Evolutionary conservation across 148 eudicot species (phyloP), one percentile per base, ranked within the genome.

Genomic region (Linanthus parryae): DNA sequence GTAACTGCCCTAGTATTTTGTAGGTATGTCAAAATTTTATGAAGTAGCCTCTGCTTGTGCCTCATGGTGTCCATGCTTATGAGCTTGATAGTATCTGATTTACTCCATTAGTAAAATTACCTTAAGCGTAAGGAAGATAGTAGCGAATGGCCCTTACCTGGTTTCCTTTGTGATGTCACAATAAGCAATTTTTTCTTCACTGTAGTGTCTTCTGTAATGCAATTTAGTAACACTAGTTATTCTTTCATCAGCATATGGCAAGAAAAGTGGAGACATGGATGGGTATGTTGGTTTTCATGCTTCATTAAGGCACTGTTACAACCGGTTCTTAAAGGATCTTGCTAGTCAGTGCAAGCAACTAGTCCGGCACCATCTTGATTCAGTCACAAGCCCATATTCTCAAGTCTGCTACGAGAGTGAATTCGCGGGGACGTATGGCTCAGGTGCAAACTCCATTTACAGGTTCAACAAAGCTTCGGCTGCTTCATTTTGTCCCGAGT

Each of bases 371-470:
- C 99, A 92, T 64, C 91, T 92, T 67, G 99, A 92, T 70, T 87
- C 96, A 61, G 96, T 84, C 4, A 88, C 99, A 56, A 92, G 99
- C 67, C 95, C 95, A 17, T 92, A 88, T 56, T 92, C 94, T 64
- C 83, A 72, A 52, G 84, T 88, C 42, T 92, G 88, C 67, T 84
- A 84, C 40, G 95, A 84, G 59, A 75, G 53, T 57, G 77, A 84
- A 28, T 25, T 61, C 57, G 54, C 50, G 39, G 78, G 70, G 34
- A 65, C 63, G 58, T 75, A 59, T 38, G 69, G 73, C 52, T 68
- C 72, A 8, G 59, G 65, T 57, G 34, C 70, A 54, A 63, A 69
- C 59, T 53, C 80, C 15, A 56, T 24, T 13, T 56, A 29, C 18
- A 65, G 45, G 65, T 66, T 63, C 27, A 72, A 60, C 74, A 84